Evolutionary conservation across 2,329 filamentous ascomycete genomes (phyloP), one percentile per base, ranked within the genome.

Genomic region (Alternaria arbusti): DNA sequence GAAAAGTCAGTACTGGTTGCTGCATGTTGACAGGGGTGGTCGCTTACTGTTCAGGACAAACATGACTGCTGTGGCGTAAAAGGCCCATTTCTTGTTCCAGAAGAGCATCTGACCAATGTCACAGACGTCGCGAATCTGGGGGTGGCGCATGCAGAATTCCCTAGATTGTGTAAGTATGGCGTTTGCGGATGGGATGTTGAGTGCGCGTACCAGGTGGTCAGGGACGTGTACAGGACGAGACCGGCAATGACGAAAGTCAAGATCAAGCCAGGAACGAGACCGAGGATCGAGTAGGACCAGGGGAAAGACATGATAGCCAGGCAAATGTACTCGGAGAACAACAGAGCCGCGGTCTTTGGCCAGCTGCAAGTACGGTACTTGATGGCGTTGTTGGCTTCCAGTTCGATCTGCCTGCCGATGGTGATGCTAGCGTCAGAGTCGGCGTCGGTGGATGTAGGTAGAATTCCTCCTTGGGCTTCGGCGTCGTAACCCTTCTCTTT

Each of bases 71-170:
- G 88, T 90, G 59, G 85, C 82, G 72, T 84, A 89, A 83, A 88
- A 90, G 3, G 86, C 88, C 87, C 90, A 92, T 63, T 87, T 88
- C 79, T 92, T 89, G 68, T 91, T 90, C 90, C 91, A 96, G 81
- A 97, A 97, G 22, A 97, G 87, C 86, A 94, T 94, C 80, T 97
- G 93, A n/a, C 94, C 94, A 76, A 97, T 92, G 77, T 97, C 94
- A 77, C 94, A 97, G 13, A 97, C 92, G 82, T 97, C 94, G 71
- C 93, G 90, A 63, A 97, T 90, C 78, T 97, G 93, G 1, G 94
- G 94, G 75, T 97, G 93, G 51, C 93, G 89, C 61, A 97, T 82
- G 78, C 94, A 97, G 74, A 97, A 97, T 78, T 94, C 89, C 94
- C 91, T 94, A 20, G 6, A 15, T 22, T n/a, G 15, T 46, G 49